Percentiles rank a stretch among this genome's conserved stretches.
phyloP scores from a whole-genome alignment of 2,329 filamentous ascomycete species.

The Pyricularia sp. region DNA sequence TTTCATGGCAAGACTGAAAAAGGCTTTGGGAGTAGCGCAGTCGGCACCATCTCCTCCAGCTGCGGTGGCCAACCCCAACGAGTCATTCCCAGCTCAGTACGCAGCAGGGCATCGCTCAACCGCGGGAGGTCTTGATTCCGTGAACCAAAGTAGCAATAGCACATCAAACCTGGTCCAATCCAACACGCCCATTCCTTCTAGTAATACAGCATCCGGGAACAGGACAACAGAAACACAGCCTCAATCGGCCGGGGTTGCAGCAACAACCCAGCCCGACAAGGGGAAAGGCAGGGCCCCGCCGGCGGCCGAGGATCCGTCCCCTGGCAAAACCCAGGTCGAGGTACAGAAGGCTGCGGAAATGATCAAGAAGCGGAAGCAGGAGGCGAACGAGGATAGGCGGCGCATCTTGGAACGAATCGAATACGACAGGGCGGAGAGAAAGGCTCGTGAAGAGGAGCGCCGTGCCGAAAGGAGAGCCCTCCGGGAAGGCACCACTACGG shows the following conservation, averaged over 20 bases:
- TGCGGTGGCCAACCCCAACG: background rate
- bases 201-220: slow-evolving; percentile 11
- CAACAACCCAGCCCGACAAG: slow-evolving; percentile 24
- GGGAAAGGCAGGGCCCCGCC: slow-evolving; percentile 26
- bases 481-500: background rate
- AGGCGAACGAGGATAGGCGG: slow-evolving; percentile 58
- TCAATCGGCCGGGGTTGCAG: background rate
- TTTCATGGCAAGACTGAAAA: slow-evolving; percentile 47
- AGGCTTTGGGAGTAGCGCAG: background rate
- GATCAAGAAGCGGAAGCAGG: slow-evolving; percentile 53
- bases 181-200: slow-evolving; percentile 10
- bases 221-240: background rate
- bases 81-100: background rate
- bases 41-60: background rate
- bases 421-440: slow-evolving; percentile 63
- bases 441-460: slow-evolving; percentile 41
- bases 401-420: slow-evolving; percentile 68
- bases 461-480: slow-evolving; percentile 27
- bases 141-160: background rate
- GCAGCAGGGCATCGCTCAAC: slow-evolving; percentile 3
- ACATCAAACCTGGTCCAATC: background rate
- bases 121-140: background rate
- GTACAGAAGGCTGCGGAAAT: slow-evolving; percentile 40
- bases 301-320: slow-evolving; percentile 15
- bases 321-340: slow-evolving; percentile 17